Evolutionary conservation across 192 early-diverging fungal genomes (phyloP).

Genomic region (Umbelopsis sp.): DNA sequence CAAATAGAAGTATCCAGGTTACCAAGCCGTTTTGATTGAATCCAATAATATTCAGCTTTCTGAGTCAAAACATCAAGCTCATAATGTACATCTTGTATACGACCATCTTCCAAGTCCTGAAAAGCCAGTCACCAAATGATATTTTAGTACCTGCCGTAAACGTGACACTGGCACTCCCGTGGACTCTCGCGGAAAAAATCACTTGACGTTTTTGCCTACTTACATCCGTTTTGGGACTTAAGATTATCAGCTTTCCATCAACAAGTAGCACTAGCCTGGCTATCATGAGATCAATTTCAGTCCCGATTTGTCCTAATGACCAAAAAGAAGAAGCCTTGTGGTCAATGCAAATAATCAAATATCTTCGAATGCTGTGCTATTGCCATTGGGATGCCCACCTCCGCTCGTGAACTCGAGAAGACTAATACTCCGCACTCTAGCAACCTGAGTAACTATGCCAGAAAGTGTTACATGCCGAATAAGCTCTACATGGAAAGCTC

Average conservation of each 20-base stretch:
- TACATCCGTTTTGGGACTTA: conserved; percentile 57
- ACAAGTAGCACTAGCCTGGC: conserved; percentile 67
- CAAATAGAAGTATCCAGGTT: conserved; percentile 68
- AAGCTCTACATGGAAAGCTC: conserved; percentile 35
- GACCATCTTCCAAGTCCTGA: not conserved
- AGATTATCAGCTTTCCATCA: conserved; percentile 65
- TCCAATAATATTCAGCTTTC: conserved; percentile 78
- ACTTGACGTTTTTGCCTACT: conserved; percentile 8
- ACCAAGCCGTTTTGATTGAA: conserved; percentile 54
- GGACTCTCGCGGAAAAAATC: not conserved
- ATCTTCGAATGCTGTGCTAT: not conserved
- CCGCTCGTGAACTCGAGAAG: conserved; percentile 42
- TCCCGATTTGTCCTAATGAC: conserved; percentile 32
- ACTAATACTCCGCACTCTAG: conserved; percentile 50
- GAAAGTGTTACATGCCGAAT: conserved; percentile 54
- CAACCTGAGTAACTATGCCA: conserved; percentile 49
- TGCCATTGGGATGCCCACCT: conserved; percentile 25
- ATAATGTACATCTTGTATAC: conserved; percentile 28
- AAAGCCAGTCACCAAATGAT: not conserved
- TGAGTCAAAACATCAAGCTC: conserved; percentile 56
- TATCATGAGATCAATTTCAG: conserved; percentile 41
- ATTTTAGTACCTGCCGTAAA: not conserved
- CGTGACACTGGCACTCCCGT: not conserved
- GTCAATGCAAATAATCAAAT: not conserved
- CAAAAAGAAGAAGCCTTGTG: not conserved